Conservation (phyloP, 1,139 yeast species). For the Tardiomyces blankii region DNA sequence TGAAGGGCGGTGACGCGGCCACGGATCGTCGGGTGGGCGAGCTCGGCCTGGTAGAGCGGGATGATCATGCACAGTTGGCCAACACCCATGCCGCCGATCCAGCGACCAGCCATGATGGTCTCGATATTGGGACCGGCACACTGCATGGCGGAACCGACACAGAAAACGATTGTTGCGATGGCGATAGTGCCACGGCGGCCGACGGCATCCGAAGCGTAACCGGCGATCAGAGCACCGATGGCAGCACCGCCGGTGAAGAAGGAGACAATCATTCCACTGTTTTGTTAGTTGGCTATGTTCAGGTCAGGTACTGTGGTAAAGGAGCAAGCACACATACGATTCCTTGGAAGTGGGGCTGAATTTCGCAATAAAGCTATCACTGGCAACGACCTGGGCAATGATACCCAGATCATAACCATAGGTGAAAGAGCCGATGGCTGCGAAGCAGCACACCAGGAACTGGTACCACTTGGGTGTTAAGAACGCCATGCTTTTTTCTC, state of each 20-base stretch:
- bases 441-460: conserved; percentile 24
- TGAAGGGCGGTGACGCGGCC: background rate
- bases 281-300: too few relatives aligned
- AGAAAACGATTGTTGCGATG: background rate
- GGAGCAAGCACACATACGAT: conserved; percentile 1
- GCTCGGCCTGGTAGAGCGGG: background rate
- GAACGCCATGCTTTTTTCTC: background rate
- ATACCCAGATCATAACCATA: conserved; percentile 23
- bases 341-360: conserved; percentile 18
- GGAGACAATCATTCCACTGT: conserved; percentile 20
- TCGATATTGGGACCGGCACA: background rate
- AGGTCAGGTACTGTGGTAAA: too few relatives aligned
- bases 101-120: background rate
- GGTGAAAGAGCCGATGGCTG: conserved; percentile 22
- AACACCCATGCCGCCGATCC: background rate
- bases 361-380: conserved; percentile 14
- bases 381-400: conserved; percentile 23
- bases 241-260: conserved; percentile 26
- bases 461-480: conserved; percentile 8
- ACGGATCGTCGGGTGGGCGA: background rate
- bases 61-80: background rate
- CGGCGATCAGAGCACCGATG: conserved; percentile 22
- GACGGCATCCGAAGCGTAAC: conserved; percentile 9
- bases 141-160: background rate
- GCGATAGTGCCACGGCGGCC: conserved; percentile 15